These are phyloP conservation scores for Brassica juncea DNA, from an alignment of 345 rosid species.

Conservation along the genomic window DNA sequence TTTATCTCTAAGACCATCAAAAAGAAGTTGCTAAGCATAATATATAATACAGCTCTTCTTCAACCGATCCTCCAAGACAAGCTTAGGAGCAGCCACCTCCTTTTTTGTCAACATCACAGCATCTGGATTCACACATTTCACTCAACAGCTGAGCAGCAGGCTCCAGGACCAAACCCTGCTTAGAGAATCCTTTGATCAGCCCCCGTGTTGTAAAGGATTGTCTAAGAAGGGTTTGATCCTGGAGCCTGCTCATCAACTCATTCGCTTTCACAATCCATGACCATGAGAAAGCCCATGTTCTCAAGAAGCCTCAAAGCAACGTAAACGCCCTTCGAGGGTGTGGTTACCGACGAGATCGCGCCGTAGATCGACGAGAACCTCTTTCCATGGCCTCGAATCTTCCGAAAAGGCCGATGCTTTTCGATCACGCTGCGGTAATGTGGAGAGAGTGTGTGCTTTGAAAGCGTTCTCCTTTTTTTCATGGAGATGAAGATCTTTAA, in stretches of 20 bases:
- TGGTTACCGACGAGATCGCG: no score
- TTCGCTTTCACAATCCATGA: constrained; percentile 66
- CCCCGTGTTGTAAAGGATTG: constrained; percentile 55
- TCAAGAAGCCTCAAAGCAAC: no score
- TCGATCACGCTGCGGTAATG: constrained; percentile 33
- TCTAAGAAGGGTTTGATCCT: no score
- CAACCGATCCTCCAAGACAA: constrained; percentile 83
- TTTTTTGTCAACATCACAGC: constrained; percentile 60
- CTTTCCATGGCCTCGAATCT: no score
- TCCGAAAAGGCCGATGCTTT: no score
- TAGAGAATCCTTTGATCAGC: constrained; percentile 72
- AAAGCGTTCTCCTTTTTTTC: no score
- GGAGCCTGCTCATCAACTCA: constrained; percentile 45
- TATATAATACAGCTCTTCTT: constrained; percentile 79
- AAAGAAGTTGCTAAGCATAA: constrained; percentile 78
- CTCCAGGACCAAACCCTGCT: constrained; percentile 70
- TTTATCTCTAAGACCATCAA: constrained; percentile 82
- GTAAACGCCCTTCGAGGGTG: no score
- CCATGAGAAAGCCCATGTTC: no score
- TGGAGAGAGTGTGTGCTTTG: no score
- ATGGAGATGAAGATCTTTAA: constrained; percentile 68
- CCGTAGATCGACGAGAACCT: no score
- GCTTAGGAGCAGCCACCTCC: constrained; percentile 87
- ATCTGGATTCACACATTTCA: constrained; percentile 50
- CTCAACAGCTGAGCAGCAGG: constrained; percentile 60